Conservation (phyloP, 2,329 filamentous ascomycete genomes). For the Aspergillus versicolor region DNA sequence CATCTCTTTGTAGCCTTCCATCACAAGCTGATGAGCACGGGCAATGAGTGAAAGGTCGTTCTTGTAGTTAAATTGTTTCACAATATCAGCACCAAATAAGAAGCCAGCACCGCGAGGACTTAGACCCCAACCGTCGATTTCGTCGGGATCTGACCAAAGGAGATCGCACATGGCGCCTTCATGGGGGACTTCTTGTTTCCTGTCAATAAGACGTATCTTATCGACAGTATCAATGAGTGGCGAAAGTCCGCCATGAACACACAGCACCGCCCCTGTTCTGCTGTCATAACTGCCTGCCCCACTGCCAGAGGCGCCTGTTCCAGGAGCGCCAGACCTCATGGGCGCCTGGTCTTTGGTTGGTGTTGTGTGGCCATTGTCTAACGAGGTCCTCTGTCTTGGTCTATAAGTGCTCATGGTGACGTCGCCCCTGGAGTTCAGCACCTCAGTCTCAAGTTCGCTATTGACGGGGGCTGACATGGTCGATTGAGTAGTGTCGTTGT, state of each 20-base stretch:
- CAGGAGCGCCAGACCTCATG: slow-evolving; percentile 67
- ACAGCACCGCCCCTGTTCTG: slow-evolving; percentile 80
- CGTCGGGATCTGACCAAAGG: slow-evolving; percentile 96
- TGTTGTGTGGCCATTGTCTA: slow-evolving; percentile 38
- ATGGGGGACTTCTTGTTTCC: slow-evolving; percentile 97
- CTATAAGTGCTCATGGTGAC: slow-evolving; percentile 62
- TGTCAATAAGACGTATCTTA: slow-evolving; percentile 90
- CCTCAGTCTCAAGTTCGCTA: slow-evolving; percentile 85
- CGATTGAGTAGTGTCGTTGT: slow-evolving; percentile 47
- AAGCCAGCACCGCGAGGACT: slow-evolving; percentile 94
- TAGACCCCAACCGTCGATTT: slow-evolving; percentile 91
- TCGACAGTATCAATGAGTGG: slow-evolving; percentile 91
- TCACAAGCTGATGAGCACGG: slow-evolving; percentile 93
- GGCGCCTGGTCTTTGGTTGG: slow-evolving; percentile 45
- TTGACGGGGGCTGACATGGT: slow-evolving; percentile 55
- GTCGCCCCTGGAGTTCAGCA: slow-evolving; percentile 79
- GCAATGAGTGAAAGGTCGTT: slow-evolving; percentile 93
- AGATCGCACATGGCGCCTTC: slow-evolving; percentile 99
- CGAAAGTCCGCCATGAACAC: slow-evolving; percentile 90
- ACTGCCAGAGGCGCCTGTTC: slow-evolving; percentile 73
- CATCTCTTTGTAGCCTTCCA: slow-evolving; percentile 99
- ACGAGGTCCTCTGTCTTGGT: slow-evolving; percentile 31
- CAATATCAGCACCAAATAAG: slow-evolving; percentile 91
- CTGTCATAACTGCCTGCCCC: slow-evolving; percentile 55
- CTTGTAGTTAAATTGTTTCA: slow-evolving; percentile 90